Conservation (phyloP, 2,329 filamentous ascomycete species). For the Atkinsonella texensis region DNA sequence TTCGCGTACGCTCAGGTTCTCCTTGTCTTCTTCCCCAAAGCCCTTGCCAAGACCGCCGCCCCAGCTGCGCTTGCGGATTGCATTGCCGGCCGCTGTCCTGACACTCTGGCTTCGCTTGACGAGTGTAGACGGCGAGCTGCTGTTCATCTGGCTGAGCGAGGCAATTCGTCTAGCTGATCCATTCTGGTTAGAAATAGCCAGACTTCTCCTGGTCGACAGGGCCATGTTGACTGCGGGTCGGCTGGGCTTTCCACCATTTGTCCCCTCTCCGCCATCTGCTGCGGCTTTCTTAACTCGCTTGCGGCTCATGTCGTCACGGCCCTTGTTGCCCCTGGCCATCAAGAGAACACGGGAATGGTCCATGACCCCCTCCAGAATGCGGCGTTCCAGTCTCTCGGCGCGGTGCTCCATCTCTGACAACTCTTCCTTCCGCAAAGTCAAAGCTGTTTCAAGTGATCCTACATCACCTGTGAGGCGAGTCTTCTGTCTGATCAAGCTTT, state of each 20-base stretch:
- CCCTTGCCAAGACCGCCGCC: slow-evolving; percentile 37
- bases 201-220: slow-evolving; percentile 39
- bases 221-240: slow-evolving; percentile 38
- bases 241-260: slow-evolving; percentile 11
- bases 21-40: slow-evolving; percentile 46
- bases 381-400: slow-evolving; percentile 78
- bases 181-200: slow-evolving; percentile 31
- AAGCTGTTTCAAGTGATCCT: slow-evolving; percentile 79
- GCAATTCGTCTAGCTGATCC: slow-evolving; percentile 67
- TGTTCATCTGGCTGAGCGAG: slow-evolving; percentile 80
- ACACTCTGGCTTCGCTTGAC: slow-evolving; percentile 72
- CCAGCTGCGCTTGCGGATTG: slow-evolving; percentile 59
- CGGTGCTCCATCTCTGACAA: slow-evolving; percentile 81
- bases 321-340: slow-evolving; percentile 51
- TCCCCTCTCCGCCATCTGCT: slow-evolving; percentile 8
- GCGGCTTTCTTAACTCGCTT: slow-evolving; percentile 38
- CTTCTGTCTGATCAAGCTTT: slow-evolving; percentile 67
- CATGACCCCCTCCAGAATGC: slow-evolving; percentile 90
- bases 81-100: slow-evolving; percentile 42
- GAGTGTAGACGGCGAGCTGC: slow-evolving; percentile 52
- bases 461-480: slow-evolving; percentile 73
- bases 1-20: slow-evolving; percentile 51
- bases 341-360: slow-evolving; percentile 90
- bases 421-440: slow-evolving; percentile 81
- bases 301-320: slow-evolving; percentile 44